Evolutionary conservation across 140 eudicot genomes (phyloP).

Genomic region (Senecio squalidus): DNA sequence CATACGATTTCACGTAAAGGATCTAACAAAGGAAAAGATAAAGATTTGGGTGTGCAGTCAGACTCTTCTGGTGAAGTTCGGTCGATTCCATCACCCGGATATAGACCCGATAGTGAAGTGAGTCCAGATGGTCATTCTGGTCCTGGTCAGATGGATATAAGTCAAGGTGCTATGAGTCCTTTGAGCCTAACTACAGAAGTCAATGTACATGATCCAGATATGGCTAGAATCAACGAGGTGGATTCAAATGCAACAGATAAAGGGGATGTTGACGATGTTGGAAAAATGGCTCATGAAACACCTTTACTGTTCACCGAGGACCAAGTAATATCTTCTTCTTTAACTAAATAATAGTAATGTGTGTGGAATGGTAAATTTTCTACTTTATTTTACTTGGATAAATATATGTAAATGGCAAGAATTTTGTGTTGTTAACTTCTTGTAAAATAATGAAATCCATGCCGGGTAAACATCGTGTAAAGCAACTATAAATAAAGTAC

Average conservation of each 20-base stretch:
- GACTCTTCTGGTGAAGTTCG: constrained; percentile 40
- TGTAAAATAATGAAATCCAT: no score
- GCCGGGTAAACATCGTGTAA: no score
- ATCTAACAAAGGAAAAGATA: constrained; percentile 34
- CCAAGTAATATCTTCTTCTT: constrained; percentile 13
- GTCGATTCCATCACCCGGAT: constrained; percentile 27
- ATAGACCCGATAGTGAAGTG: constrained; percentile 22
- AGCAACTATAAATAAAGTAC: no score
- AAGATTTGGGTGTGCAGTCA: constrained; percentile 19
- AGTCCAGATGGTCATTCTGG: constrained; percentile 4
- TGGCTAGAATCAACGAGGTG: neutral
- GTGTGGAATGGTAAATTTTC: neutral
- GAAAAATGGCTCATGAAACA: neutral
- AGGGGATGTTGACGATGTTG: neutral
- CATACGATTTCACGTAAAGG: constrained; percentile 53
- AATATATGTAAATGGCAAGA: constrained; percentile 12
- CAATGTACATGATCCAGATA: constrained; percentile 11
- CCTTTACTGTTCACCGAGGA: no score
- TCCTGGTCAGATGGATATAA: constrained; percentile 13
- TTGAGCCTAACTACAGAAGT: constrained; percentile 17
- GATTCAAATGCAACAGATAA: constrained; percentile 4
- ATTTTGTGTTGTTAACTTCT: no score
- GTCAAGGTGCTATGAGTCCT: constrained; percentile 4
- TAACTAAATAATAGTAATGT: constrained; percentile 9
- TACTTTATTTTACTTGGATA: constrained; percentile 1